phyloP scores from a whole-genome alignment of 371 early-diverging fungal genomes.

The Batkoa obscura region DNA sequence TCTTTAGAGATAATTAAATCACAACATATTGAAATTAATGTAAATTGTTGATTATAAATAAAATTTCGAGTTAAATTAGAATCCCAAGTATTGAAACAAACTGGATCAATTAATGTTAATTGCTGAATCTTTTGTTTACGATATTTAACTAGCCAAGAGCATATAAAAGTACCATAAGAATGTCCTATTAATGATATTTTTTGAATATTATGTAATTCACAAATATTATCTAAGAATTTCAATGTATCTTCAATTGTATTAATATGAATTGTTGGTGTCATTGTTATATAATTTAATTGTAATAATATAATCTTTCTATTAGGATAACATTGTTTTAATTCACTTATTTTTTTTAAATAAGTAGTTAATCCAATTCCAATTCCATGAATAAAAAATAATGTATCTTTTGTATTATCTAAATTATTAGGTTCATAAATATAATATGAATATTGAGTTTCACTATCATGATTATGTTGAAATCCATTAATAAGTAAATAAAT shows the following conservation, averaged over 20 bases:
- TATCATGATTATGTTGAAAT: not conserved
- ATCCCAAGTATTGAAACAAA: slow-evolving; percentile 2
- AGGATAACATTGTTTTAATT: not conserved
- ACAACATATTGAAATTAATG: not conserved
- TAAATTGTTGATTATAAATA: not conserved
- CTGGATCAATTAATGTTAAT: not conserved
- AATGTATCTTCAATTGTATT: not conserved
- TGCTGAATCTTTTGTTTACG: not conserved
- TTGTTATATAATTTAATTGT: not conserved
- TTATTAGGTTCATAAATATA: not conserved
- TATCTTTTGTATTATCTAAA: not conserved
- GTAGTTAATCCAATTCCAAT: not conserved
- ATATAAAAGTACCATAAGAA: not conserved
- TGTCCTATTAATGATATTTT: not conserved
- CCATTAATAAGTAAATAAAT: not conserved
- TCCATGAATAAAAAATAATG: not conserved
- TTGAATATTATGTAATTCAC: not conserved
- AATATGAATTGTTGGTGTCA: not conserved
- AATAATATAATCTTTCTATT: not conserved
- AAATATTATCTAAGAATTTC: not conserved
- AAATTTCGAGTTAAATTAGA: not conserved
- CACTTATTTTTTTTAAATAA: not conserved
- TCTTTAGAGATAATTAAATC: not conserved
- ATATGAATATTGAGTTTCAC: not conserved
- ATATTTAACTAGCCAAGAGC: not conserved